These are phyloP conservation scores for Geranium brycei DNA, from an alignment of 345 rosid genomes.

Conservation along the genomic window DNA sequence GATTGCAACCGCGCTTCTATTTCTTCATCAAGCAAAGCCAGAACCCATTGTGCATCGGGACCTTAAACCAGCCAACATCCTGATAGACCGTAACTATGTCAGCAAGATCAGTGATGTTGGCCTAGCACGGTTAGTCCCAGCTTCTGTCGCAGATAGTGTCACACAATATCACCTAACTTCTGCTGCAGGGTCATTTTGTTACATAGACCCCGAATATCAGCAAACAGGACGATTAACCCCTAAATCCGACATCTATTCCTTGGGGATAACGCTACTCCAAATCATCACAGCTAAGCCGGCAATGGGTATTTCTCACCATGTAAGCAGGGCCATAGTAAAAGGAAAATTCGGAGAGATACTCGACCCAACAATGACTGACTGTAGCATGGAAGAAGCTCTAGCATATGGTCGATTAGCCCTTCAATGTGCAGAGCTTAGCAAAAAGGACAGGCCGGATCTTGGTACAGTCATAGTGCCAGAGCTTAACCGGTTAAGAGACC, in stretches of 20 bases:
- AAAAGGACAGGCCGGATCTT: slow-evolving; percentile 78
- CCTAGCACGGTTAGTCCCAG: slow-evolving; percentile 82
- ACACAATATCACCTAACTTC: slow-evolving; percentile 83
- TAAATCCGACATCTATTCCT: slow-evolving; percentile 66
- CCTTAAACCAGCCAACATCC: slow-evolving; percentile 89
- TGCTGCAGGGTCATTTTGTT: slow-evolving; percentile 90
- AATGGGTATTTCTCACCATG: slow-evolving; percentile 81
- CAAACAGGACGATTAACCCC: slow-evolving; percentile 76
- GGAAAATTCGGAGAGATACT: slow-evolving; percentile 57
- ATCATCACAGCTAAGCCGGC: slow-evolving; percentile 69
- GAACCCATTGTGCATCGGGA: slow-evolving; percentile 95
- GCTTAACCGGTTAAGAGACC: slow-evolving; percentile 45
- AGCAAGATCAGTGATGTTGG: slow-evolving; percentile 95
- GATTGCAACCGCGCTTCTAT: slow-evolving; percentile 69
- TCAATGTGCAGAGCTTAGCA: slow-evolving; percentile 60
- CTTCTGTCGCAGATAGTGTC: slow-evolving; percentile 58
- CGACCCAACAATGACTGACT: slow-evolving; percentile 46
- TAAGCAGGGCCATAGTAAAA: slow-evolving; percentile 42
- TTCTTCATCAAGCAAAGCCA: slow-evolving; percentile 90
- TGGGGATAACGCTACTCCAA: slow-evolving; percentile 79
- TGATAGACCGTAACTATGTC: slow-evolving; percentile 61
- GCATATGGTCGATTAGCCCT: slow-evolving; percentile 48
- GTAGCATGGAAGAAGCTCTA: slow-evolving; percentile 68
- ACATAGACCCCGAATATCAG: slow-evolving; percentile 87
- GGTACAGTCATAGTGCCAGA: slow-evolving; percentile 55